Conservation (phyloP, 2,329 filamentous ascomycete species). For the Cytospora piceae region DNA sequence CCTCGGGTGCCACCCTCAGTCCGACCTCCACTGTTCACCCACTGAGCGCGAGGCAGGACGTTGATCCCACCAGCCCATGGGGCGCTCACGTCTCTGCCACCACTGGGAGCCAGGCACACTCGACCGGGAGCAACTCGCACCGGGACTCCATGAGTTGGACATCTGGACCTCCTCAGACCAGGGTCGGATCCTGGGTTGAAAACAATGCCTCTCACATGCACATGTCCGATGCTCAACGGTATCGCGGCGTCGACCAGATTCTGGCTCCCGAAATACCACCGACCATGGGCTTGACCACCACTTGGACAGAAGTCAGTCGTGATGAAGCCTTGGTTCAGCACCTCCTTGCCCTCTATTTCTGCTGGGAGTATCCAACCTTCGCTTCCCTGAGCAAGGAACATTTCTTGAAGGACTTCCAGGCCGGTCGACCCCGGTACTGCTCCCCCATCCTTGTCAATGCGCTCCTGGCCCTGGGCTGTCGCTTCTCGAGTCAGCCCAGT, state of each 20-base stretch:
- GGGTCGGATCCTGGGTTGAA: constrained; percentile 56
- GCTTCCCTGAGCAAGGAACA: constrained; percentile 73
- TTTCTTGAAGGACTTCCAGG: constrained; percentile 67
- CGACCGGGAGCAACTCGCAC: constrained; percentile 52
- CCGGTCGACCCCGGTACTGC: constrained; percentile 66
- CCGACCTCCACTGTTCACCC: constrained; percentile 40
- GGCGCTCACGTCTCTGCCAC: constrained; percentile 43
- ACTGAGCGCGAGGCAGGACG: constrained; percentile 42
- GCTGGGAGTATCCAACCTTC: constrained; percentile 77
- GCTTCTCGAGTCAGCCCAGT: constrained; percentile 67
- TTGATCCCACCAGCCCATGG: constrained; percentile 53
- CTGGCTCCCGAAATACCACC: constrained; percentile 52
- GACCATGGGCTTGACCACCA: constrained; percentile 46
- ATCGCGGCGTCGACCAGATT: constrained; percentile 51
- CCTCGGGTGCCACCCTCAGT: constrained; percentile 34
- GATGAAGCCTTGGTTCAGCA: constrained; percentile 64
- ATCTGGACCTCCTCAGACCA: constrained; percentile 46
- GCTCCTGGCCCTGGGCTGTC: constrained; percentile 67
- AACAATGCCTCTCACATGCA: constrained; percentile 28
- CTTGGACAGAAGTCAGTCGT: constrained; percentile 65
- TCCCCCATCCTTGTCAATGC: constrained; percentile 69
- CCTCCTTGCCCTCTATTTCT: constrained; percentile 70
- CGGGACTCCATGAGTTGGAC: constrained; percentile 54
- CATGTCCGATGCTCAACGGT: constrained; percentile 35
- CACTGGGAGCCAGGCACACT: constrained; percentile 49